Base-by-base conservation (phyloP, 2,329 filamentous ascomycete species). In the Corniculantispora saksenae region DNA sequence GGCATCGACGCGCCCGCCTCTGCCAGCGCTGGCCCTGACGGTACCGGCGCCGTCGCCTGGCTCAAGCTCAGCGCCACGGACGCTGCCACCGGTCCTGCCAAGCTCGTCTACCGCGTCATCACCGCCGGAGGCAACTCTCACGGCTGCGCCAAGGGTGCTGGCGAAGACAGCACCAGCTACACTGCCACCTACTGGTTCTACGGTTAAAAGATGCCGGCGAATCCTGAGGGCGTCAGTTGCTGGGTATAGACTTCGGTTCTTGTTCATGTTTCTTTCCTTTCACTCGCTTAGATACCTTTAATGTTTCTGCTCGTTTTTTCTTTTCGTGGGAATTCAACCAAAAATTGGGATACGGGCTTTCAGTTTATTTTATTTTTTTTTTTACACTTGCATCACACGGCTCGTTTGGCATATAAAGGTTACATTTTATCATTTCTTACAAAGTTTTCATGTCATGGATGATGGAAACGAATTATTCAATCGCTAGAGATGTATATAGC, bases 111-210 rank as follows among this genome's bases (percentile, higher is more conserved):
- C 75, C 83, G 85, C 55, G 85, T 88, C 54, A 68, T 79, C 66
- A 87, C 85, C 1, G 80, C 83, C 17, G 85, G 85, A 2, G 85
- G 85, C 25, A 74, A 67, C 67, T 72, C 80, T 1, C 73, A 81
- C 70, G 70, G 77, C 5, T 88, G 85, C 72, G 67, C 67, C 53
- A 66, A 63, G 0, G 75, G 74, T 1, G 76, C 75, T n/a, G 78
- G 80, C 50, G 66, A 71, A 21, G 79, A 83, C 70, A 87, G 84
- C 73, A 81, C 86, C 29, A 80, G 81, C 3, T 88, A 88, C 72
- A 71, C 84, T 1, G 78, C 85, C n/a, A 80, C 79, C 69, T 88
- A 88, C 76, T 88, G 85, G 84, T 81, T 87, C 72, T 88, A 80
- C 70, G 80, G 75, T 23, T 79, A 74, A 72, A 53, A 8, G 6